Percentiles rank a stretch among this genome's conserved stretches.
Evolutionary conservation across 2,329 filamentous ascomycete genomes (phyloP).

Genomic region (Tolypocladium endophyticum): DNA sequence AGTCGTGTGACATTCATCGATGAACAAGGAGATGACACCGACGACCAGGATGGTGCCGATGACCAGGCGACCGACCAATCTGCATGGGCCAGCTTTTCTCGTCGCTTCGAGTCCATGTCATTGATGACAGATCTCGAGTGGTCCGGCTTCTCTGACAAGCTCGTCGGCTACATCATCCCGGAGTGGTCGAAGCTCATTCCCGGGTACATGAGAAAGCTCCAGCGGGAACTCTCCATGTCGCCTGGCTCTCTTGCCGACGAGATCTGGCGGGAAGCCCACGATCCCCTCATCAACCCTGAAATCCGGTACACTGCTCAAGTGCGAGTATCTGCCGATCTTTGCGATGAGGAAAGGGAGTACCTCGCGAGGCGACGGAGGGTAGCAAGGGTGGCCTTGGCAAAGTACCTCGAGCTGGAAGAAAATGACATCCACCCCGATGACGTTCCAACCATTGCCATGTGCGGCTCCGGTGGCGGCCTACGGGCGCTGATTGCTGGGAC

Average conservation of each 20-base stretch:
- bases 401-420: slow-evolving; percentile 70
- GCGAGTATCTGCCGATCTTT: slow-evolving; percentile 70
- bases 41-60: slow-evolving; percentile 7
- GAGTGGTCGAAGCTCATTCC: slow-evolving; percentile 74
- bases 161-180: slow-evolving; percentile 66
- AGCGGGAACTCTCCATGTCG: slow-evolving; percentile 76
- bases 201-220: slow-evolving; percentile 68
- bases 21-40: slow-evolving; percentile 6
- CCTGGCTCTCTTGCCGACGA: slow-evolving; percentile 84
- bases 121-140: slow-evolving; percentile 44
- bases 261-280: slow-evolving; percentile 85
- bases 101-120: slow-evolving; percentile 42
- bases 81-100: slow-evolving; percentile 39
- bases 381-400: slow-evolving; percentile 64
- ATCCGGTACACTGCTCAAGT: slow-evolving; percentile 74
- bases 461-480: slow-evolving; percentile 84
- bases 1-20: neutral
- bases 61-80: slow-evolving; percentile 17
- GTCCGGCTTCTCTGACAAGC: slow-evolving; percentile 39
- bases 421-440: slow-evolving; percentile 84
- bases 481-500: slow-evolving; percentile 84
- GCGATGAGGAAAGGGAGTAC: slow-evolving; percentile 72
- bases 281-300: slow-evolving; percentile 75
- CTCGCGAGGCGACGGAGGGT: slow-evolving; percentile 56
- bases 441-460: slow-evolving; percentile 86